Evolutionary conservation across 495 filamentous ascomycete species (phyloP).

Genomic region (Hypoxylon lenormandii): DNA sequence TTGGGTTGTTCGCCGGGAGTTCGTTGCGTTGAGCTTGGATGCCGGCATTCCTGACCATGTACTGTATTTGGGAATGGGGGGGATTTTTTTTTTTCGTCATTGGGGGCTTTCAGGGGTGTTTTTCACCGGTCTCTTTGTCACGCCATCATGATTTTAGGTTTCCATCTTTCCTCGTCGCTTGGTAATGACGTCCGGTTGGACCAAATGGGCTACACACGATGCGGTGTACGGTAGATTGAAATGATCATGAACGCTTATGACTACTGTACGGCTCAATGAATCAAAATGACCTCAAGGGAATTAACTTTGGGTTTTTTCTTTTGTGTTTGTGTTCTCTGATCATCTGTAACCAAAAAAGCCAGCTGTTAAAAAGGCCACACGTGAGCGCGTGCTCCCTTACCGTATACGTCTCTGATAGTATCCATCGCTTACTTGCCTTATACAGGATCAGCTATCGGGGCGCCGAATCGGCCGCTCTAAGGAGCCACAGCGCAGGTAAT

Average conservation of each 20-base stretch:
- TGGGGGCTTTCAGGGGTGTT: constrained; percentile 7
- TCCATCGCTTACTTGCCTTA: constrained; percentile 9
- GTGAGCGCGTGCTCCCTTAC: constrained; percentile 28
- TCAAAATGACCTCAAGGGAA: constrained; percentile 31
- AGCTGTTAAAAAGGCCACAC: constrained; percentile 7
- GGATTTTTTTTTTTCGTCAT: constrained; percentile 15
- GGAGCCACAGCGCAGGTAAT: constrained; percentile 25
- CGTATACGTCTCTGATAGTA: constrained; percentile 40
- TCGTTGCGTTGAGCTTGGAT: constrained; percentile 20
- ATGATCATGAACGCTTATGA: constrained; percentile 38
- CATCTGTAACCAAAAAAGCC: constrained; percentile 7
- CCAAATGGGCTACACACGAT: constrained; percentile 29
- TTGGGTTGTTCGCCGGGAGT: constrained; percentile 13
- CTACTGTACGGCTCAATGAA: constrained; percentile 36
- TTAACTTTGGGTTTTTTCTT: neutral
- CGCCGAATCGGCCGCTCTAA: constrained; percentile 19
- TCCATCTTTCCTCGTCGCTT: constrained; percentile 44
- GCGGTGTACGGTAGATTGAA: constrained; percentile 42
- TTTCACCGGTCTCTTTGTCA: constrained; percentile 33
- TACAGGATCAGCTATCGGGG: constrained; percentile 27
- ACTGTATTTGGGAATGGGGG: constrained; percentile 26
- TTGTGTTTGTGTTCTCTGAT: constrained; percentile 14
- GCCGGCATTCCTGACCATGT: constrained; percentile 25
- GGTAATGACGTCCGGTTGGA: constrained; percentile 48
- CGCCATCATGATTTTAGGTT: constrained; percentile 34